A percentile compares a stretch with the other conserved stretches of the same genome.
phyloP scores from a whole-genome alignment of 2,329 filamentous ascomycete species.

The Colletotrichum sp. region DNA sequence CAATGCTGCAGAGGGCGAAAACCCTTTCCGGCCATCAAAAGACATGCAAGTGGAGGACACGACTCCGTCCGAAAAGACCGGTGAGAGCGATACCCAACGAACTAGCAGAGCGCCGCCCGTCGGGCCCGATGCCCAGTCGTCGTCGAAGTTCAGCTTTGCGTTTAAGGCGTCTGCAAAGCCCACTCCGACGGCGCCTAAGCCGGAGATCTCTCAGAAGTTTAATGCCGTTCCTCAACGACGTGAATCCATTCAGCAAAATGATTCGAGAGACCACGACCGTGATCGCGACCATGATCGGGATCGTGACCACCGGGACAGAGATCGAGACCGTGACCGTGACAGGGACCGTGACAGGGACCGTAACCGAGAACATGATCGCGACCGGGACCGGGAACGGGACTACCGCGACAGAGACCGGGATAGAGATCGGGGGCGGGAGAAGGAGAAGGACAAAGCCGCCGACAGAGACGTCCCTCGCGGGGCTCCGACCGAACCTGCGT shows the following conservation, averaged over 20 bases:
- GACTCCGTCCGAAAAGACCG: conserved; percentile 39
- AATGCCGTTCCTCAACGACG: conserved; percentile 66
- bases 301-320: conserved; percentile 28
- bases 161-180: conserved; percentile 78
- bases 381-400: conserved; percentile 15
- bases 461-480: conserved; percentile 54
- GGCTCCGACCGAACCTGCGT: conserved; percentile 60
- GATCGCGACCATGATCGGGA: conserved; percentile 31
- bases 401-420: conserved; percentile 24
- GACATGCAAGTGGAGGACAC: conserved; percentile 71
- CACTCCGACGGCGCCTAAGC: conserved; percentile 62
- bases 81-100: conserved; percentile 56
- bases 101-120: conserved; percentile 59
- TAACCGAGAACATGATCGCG: conserved; percentile 34
- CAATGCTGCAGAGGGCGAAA: conserved; percentile 57
- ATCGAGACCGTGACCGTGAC: conserved; percentile 20
- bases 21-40: conserved; percentile 67
- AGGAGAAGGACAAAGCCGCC: conserved; percentile 36
- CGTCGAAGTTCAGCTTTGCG: conserved; percentile 88
- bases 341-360: conserved; percentile 38
- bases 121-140: conserved; percentile 56
- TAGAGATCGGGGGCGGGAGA: conserved; percentile 40
- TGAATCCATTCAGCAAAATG: conserved; percentile 38
- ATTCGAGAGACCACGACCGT: conserved; percentile 10
- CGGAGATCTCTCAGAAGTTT: conserved; percentile 71